These are phyloP conservation scores for Penicillium waksmanii DNA, from an alignment of 495 filamentous ascomycete genomes.

Conservation along the genomic window DNA sequence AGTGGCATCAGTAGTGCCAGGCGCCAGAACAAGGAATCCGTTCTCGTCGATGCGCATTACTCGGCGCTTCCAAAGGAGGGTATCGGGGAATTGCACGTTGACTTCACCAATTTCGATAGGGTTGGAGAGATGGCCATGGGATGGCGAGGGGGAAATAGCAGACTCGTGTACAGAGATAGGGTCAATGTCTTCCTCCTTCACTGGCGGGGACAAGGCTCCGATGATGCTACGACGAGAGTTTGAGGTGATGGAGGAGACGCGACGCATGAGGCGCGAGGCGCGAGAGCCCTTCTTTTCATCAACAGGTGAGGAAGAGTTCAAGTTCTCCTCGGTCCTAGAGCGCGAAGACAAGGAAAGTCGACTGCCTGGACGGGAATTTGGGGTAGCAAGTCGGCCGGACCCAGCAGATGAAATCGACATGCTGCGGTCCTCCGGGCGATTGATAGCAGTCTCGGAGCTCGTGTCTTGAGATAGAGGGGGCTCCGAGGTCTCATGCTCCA, in stretches of 20 bases:
- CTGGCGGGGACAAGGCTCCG: conserved; percentile 56
- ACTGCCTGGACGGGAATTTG: conserved; percentile 40
- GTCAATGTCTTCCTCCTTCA: conserved; percentile 62
- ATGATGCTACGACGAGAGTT: conserved; percentile 63
- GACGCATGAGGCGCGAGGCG: conserved; percentile 75
- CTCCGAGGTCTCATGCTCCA: conserved; percentile 65
- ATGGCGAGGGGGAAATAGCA: conserved; percentile 32
- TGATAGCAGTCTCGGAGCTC: conserved; percentile 20
- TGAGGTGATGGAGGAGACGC: conserved; percentile 72
- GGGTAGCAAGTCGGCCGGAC: conserved; percentile 28
- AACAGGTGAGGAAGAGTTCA: conserved; percentile 45
- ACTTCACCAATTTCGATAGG: conserved; percentile 79
- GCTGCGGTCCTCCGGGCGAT: conserved; percentile 33
- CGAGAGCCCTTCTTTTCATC: conserved; percentile 70
- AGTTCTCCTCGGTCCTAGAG: conserved; percentile 38
- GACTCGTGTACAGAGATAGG: conserved; percentile 41
- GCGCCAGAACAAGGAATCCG: conserved; percentile 74
- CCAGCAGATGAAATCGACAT: conserved; percentile 42
- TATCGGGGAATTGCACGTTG: conserved; percentile 93
- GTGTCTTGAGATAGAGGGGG: conserved; percentile 13
- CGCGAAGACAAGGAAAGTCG: conserved; percentile 44
- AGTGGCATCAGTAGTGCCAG: conserved; percentile 49
- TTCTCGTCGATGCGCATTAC: conserved; percentile 76
- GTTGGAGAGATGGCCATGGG: conserved; percentile 23
- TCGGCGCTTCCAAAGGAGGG: conserved; percentile 88